Base-by-base conservation (phyloP, 2,329 filamentous ascomycete species). In the Elsinoe arachidis region DNA sequence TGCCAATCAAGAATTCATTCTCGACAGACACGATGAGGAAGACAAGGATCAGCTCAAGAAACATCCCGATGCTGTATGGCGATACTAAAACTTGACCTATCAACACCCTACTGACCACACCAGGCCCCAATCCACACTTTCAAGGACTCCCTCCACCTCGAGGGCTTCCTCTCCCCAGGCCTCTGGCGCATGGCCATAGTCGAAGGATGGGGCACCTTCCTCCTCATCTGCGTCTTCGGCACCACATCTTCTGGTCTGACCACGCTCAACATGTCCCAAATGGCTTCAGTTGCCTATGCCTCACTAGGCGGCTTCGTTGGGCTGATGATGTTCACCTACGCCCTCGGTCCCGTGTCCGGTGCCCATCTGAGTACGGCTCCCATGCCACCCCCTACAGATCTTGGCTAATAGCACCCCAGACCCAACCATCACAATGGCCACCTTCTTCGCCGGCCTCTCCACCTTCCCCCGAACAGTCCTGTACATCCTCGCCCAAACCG, bases 401-500 rank as follows among this genome's bases (percentile, higher is more conserved):
- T 39, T 17, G 11, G 11, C 11, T 54, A 15, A 41, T 21, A 5
- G 11, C 21, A n/a, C n/a, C n/a, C n/a, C n/a, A 54, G 51, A 79
- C 61, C 78, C 78, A 1, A 67, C 76, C 33, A 79, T 82, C 59
- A 80, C 78, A 0, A 73, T 81, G 47, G 72, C 76, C 2, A 79
- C 78, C 1, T 76, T 82, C 59, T 74, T 78, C 21, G 72, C 76
- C 1, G 73, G 77, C 0, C 67, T 80, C 11, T 76, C 75, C 17
- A 76, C 76, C 1, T 68, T 80, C 11, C 72, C 78, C 0, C 72
- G 78, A 56, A 72, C 73, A 14, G 63, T 79, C 0, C 58, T 80
- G 9, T 80, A 80, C 57, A 59, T 80, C 2, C 56, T 66, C 3
- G 73, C 72, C 12, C 79, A 81, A 64, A 72, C 69, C 1, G 43